These are phyloP conservation scores for Xylaria arbuscula DNA, from an alignment of 2,329 filamentous ascomycete species.

Conservation along the genomic window DNA sequence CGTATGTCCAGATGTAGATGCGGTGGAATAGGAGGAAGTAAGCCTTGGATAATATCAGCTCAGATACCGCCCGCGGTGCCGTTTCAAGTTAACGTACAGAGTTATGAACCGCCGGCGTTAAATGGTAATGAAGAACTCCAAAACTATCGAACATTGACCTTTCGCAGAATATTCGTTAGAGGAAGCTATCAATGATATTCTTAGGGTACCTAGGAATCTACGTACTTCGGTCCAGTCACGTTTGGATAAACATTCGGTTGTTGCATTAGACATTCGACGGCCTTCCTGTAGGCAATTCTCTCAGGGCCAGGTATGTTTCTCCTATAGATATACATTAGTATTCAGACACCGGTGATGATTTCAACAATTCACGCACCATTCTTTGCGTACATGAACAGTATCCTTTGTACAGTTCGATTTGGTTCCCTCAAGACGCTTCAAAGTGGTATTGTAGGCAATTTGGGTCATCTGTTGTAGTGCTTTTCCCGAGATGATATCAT, in stretches of 20 bases:
- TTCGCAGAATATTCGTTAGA: conserved; percentile 9
- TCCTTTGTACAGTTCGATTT: conserved; percentile 45
- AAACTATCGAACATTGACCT: conserved; percentile 49
- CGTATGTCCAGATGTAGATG: conserved; percentile 52
- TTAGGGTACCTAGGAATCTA: not conserved
- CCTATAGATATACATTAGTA: conserved; percentile 36
- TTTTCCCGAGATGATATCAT: conserved; percentile 47
- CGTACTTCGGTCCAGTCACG: conserved; percentile 46
- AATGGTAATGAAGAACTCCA: conserved; percentile 46
- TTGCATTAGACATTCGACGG: conserved; percentile 48
- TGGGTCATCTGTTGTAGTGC: conserved; percentile 43
- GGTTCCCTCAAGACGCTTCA: conserved; percentile 41
- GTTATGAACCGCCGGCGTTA: conserved; percentile 49
- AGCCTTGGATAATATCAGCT: conserved; percentile 39
- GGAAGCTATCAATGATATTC: no score
- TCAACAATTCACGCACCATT: conserved; percentile 44
- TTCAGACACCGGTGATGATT: not conserved
- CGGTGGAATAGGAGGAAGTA: conserved; percentile 55
- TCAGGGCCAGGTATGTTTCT: conserved; percentile 45
- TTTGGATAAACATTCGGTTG: conserved; percentile 44
- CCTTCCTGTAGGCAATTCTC: conserved; percentile 45
- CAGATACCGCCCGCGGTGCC: not conserved
- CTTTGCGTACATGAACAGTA: conserved; percentile 47
- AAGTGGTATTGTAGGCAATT: conserved; percentile 43
- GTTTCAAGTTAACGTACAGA: conserved; percentile 41